Percentiles rank a stretch among this genome's conserved stretches.
phyloP scores from a whole-genome alignment of 2,329 filamentous ascomycete species.

The Exophiala calicioides region DNA sequence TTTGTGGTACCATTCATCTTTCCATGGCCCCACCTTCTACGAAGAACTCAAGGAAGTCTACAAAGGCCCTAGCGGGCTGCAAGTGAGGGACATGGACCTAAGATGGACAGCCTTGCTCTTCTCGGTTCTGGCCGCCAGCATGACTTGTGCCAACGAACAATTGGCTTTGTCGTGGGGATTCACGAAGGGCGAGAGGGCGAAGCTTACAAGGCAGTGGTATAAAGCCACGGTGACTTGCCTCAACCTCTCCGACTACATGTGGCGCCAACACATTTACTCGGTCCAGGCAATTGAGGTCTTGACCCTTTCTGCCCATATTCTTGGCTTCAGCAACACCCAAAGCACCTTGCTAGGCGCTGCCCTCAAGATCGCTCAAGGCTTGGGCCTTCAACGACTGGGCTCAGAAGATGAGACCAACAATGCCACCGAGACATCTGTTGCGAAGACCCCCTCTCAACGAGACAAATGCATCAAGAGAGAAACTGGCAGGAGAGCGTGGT shows the following conservation, averaged over 20 bases:
- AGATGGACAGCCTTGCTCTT: conserved; percentile 28
- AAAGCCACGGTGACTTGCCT: conserved; percentile 49
- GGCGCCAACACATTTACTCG: conserved; percentile 45
- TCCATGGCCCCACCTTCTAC: conserved; percentile 30
- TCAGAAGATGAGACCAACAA: conserved; percentile 30
- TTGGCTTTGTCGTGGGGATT: conserved; percentile 47
- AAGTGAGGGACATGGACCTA: conserved; percentile 28
- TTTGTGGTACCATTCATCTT: conserved; percentile 30
- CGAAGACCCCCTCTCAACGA: conserved; percentile 13
- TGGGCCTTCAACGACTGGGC: conserved; percentile 48
- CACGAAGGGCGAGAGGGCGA: conserved; percentile 42
- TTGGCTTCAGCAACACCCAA: conserved; percentile 53
- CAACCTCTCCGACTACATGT: conserved; percentile 50
- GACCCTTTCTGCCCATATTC: conserved; percentile 52
- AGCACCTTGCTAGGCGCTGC: conserved; percentile 49
- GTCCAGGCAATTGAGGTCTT: conserved; percentile 51
- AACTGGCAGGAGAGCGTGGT: conserved; percentile 43
- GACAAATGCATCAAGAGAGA: conserved; percentile 34
- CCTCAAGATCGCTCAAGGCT: conserved; percentile 49
- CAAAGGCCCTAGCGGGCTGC: conserved; percentile 22
- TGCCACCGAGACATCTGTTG: conserved; percentile 2
- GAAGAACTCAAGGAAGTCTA: conserved; percentile 28
- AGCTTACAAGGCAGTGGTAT: conserved; percentile 49
- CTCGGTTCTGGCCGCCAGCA: conserved; percentile 26
- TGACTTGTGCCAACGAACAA: conserved; percentile 26